Conservation (phyloP, 164 flowering plant species). For the Vitis vinifera region DNA sequence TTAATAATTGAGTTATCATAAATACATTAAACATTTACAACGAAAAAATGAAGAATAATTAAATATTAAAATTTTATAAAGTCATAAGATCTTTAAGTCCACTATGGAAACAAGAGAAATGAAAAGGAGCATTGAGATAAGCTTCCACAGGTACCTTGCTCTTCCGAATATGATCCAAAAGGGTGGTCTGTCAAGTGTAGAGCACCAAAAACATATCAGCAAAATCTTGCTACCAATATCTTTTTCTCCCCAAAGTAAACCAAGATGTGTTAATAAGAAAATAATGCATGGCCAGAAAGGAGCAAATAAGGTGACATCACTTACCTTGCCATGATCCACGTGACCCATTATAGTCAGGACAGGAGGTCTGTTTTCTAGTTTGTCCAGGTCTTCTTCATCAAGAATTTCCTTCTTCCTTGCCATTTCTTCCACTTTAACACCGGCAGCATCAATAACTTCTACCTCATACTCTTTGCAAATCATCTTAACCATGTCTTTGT, state of each 20-base stretch:
- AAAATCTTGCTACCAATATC: conserved; percentile 3
- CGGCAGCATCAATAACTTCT: conserved; percentile 80
- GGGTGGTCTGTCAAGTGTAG: conserved; percentile 75
- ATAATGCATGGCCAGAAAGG: background rate
- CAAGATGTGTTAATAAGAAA: background rate
- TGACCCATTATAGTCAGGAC: conserved; percentile 97
- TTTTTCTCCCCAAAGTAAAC: background rate
- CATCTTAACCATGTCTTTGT: conserved; percentile 85
- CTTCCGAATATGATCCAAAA: conserved; percentile 85
- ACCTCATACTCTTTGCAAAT: conserved; percentile 77
- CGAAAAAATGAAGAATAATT: too few species aligned
- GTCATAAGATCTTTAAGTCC: background rate
- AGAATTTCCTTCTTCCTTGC: conserved; percentile 80
- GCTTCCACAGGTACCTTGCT: conserved; percentile 67
- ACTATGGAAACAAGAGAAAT: conserved; percentile 1
- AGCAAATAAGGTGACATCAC: background rate
- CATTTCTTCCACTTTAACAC: conserved; percentile 74
- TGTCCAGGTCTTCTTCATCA: conserved; percentile 88
- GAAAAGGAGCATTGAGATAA: conserved; percentile 1
- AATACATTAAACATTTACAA: too few species aligned
- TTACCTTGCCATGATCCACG: conserved; percentile 97
- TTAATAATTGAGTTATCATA: too few species aligned
- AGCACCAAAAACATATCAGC: conserved; percentile 25
- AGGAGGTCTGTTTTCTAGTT: conserved; percentile 84
- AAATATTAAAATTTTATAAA: too few species aligned